Conservation (phyloP, 1,284 basidiomycete genomes). For the Ceratobasidium sp. region DNA sequence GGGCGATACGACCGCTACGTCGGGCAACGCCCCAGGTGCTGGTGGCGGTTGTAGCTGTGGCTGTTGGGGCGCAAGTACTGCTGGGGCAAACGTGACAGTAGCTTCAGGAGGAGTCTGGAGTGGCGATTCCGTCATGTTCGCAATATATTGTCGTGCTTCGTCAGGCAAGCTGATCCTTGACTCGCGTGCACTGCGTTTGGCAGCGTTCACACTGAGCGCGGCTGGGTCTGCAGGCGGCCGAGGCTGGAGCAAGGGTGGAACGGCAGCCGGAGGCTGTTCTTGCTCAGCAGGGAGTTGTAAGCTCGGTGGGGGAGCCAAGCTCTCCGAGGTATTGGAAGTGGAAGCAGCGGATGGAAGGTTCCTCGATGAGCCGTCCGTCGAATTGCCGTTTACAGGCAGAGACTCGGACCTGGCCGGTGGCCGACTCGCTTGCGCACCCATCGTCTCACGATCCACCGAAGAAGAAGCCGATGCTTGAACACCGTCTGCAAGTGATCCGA, state of each 20-base stretch:
- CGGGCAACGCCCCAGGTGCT: neutral
- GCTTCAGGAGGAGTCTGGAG: conserved; percentile 51
- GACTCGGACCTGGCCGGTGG: conserved; percentile 22
- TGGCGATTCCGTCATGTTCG: conserved; percentile 68
- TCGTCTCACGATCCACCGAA: conserved; percentile 16
- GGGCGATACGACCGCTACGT: conserved; percentile 16
- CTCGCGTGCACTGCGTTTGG: conserved; percentile 56
- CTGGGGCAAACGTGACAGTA: neutral
- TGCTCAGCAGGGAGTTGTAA: conserved; percentile 11
- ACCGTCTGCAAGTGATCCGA: neutral
- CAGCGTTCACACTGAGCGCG: conserved; percentile 5
- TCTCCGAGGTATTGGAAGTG: neutral
- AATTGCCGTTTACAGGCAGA: neutral
- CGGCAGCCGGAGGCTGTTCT: neutral
- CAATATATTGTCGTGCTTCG: conserved; percentile 72
- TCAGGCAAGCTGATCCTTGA: conserved; percentile 73
- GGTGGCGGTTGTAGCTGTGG: neutral
- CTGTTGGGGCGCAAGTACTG: neutral
- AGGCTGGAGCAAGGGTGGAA: conserved; percentile 47
- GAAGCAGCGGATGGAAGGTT: neutral
- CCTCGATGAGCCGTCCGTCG: neutral
- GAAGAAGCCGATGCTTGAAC: conserved; percentile 1
- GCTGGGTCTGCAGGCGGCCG: neutral
- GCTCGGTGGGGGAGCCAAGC: conserved; percentile 1
- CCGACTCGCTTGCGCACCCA: conserved; percentile 19